Conservation (phyloP, 2,329 filamentous ascomycete species). For the Nothophoma quercina region DNA sequence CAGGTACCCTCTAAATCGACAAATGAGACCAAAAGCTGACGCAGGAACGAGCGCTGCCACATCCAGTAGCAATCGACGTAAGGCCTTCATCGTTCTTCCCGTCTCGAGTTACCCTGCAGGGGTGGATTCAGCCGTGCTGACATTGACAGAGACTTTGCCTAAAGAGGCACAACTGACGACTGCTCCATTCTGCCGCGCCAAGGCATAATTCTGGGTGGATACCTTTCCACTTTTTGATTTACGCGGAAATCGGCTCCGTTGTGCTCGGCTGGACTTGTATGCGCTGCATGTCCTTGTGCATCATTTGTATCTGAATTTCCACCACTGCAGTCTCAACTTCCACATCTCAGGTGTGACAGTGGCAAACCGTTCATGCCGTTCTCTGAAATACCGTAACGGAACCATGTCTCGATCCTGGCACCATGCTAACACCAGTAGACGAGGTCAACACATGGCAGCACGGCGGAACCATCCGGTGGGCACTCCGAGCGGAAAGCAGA, state of each 20-base stretch:
- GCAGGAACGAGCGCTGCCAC: conserved; percentile 6
- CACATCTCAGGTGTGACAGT: background rate
- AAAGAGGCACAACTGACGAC: background rate
- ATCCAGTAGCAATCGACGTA: conserved; percentile 3
- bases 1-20: conserved; percentile 10
- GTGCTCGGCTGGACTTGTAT: conserved; percentile 1
- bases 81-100: conserved; percentile 2
- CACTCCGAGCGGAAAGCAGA: background rate
- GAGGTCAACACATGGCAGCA: conserved; percentile 10
- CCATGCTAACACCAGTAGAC: background rate
- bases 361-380: background rate
- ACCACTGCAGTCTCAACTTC: background rate
- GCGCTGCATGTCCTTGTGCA: background rate
- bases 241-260: background rate
- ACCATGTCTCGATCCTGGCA: background rate
- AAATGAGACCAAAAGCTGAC: conserved; percentile 6
- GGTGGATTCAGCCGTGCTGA: conserved; percentile 12
- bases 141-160: background rate
- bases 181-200: background rate
- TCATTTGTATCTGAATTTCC: background rate
- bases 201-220: background rate
- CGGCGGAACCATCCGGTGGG: conserved; percentile 1
- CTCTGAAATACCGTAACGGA: no score
- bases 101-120: conserved; percentile 11
- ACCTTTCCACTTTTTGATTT: background rate